Conservation (phyloP, 768 basidiomycete species). For the Rhodosporidiobolus odoratus region DNA sequence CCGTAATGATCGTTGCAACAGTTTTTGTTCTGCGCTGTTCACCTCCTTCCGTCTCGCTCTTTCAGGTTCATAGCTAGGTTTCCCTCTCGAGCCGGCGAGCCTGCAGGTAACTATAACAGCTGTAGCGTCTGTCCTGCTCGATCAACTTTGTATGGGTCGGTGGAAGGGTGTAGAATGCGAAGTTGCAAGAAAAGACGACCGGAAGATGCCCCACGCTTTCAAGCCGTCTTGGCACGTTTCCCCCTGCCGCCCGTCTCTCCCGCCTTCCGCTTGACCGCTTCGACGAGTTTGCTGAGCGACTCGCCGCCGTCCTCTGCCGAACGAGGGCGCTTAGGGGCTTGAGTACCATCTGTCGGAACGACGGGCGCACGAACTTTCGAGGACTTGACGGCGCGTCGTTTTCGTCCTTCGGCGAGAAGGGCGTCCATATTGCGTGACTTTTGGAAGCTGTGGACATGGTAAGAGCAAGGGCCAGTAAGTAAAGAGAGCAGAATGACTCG, state of each 20-base stretch:
- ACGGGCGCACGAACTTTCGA: slow-evolving; percentile 26
- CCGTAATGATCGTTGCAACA: too few species aligned
- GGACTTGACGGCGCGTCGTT: slow-evolving; percentile 50
- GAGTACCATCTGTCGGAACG: slow-evolving; percentile 39
- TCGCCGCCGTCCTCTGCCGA: slow-evolving; percentile 42
- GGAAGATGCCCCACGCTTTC: not conserved
- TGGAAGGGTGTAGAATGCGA: not conserved
- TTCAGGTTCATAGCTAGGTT: too few species aligned
- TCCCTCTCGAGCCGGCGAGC: too few species aligned
- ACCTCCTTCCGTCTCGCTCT: too few species aligned
- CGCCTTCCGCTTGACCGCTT: slow-evolving; percentile 75
- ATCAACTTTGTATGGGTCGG: too few species aligned
- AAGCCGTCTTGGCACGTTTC: slow-evolving; percentile 33
- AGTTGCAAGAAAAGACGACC: not conserved
- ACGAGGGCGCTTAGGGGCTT: slow-evolving; percentile 12
- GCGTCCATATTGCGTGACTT: slow-evolving; percentile 86
- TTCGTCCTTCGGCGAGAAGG: slow-evolving; percentile 75
- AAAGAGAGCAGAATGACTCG: not conserved
- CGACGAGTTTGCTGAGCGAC: slow-evolving; percentile 63
- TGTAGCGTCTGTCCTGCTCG: too few species aligned
- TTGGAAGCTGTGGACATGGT: slow-evolving; percentile 62
- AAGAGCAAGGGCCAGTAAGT: not conserved
- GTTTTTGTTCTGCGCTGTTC: too few species aligned
- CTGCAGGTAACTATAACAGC: too few species aligned
- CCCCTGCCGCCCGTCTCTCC: slow-evolving; percentile 46